phyloP scores from a whole-genome alignment of 164 flowering plant genomes.

The Protea cynaroides region DNA sequence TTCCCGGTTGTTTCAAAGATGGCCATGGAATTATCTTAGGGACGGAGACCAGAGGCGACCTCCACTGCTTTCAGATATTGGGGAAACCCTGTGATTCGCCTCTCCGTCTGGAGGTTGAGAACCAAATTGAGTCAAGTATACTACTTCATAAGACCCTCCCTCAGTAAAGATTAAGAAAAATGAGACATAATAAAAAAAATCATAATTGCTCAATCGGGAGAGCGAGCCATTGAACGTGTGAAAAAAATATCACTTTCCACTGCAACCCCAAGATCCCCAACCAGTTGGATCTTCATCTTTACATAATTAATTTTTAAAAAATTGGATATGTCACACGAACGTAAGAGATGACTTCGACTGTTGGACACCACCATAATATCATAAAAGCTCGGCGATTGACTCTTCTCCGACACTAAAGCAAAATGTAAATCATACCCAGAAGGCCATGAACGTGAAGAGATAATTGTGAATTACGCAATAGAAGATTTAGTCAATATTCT shows the following conservation, averaged over 20 bases:
- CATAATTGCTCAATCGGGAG: neutral
- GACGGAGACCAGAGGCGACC: neutral
- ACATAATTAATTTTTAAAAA: too few species aligned
- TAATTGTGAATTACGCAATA: too few species aligned
- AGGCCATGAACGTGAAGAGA: neutral
- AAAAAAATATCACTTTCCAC: neutral
- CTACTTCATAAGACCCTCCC: neutral
- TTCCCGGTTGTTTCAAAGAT: conserved; percentile 9
- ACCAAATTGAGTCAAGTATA: conserved; percentile 3
- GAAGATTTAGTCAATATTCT: too few species aligned
- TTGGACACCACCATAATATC: neutral
- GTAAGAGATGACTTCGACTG: too few species aligned
- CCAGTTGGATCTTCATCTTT: too few species aligned
- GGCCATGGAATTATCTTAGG: conserved; percentile 6
- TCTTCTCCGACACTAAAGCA: too few species aligned
- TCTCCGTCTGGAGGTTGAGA: neutral
- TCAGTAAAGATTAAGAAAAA: neutral
- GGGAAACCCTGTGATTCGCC: conserved; percentile 1
- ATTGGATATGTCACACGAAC: too few species aligned
- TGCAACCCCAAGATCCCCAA: neutral
- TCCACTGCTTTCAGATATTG: neutral
- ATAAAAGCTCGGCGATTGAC: neutral
- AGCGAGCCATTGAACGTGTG: neutral
- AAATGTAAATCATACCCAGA: conserved; percentile 4
- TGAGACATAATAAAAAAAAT: too few species aligned